A percentile compares a stretch with the other conserved stretches of the same genome.
Conservation (phyloP, 2,329 filamentous ascomycete genomes). For the Zalaria obscura region DNA sequence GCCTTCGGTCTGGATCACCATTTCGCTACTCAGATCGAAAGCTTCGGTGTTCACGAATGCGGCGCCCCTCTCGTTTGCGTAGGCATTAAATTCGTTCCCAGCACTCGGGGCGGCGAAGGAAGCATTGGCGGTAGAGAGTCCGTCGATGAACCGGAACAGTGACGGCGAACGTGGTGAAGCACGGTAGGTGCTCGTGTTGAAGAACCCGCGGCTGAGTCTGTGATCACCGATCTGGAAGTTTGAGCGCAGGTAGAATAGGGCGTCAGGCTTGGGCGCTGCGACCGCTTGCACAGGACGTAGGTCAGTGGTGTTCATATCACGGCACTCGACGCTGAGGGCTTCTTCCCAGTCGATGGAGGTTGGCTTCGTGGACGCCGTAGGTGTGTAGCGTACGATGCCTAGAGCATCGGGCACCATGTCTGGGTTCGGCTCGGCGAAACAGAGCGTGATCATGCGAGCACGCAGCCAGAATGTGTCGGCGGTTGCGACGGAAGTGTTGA, state of each 20-base stretch:
- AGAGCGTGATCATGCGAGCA: conserved; percentile 45
- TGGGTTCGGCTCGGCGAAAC: conserved; percentile 40
- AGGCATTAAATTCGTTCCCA: background rate
- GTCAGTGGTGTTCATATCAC: conserved; percentile 34
- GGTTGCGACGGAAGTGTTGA: conserved; percentile 34
- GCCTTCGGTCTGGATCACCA: conserved; percentile 22
- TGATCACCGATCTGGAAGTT: conserved; percentile 47
- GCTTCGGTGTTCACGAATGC: conserved; percentile 16
- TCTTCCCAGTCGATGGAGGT: conserved; percentile 37
- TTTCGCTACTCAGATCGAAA: conserved; percentile 15
- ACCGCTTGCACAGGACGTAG: conserved; percentile 31
- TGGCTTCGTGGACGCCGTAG: conserved; percentile 11
- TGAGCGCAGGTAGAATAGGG: conserved; percentile 39
- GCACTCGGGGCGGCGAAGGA: conserved; percentile 11
- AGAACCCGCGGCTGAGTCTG: conserved; percentile 42
- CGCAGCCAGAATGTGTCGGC: conserved; percentile 29
- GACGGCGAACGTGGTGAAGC: conserved; percentile 33
- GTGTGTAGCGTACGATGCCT: conserved; percentile 34
- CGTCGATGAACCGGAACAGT: conserved; percentile 36
- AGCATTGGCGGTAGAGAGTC: conserved; percentile 18
- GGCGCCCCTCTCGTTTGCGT: conserved; percentile 4
- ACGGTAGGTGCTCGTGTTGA: conserved; percentile 43
- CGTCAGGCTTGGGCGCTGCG: conserved; percentile 34
- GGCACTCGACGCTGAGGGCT: conserved; percentile 33
- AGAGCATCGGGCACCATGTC: conserved; percentile 32